Base-by-base conservation (phyloP, 441 rosid species). In the Populus hybrid region DNA sequence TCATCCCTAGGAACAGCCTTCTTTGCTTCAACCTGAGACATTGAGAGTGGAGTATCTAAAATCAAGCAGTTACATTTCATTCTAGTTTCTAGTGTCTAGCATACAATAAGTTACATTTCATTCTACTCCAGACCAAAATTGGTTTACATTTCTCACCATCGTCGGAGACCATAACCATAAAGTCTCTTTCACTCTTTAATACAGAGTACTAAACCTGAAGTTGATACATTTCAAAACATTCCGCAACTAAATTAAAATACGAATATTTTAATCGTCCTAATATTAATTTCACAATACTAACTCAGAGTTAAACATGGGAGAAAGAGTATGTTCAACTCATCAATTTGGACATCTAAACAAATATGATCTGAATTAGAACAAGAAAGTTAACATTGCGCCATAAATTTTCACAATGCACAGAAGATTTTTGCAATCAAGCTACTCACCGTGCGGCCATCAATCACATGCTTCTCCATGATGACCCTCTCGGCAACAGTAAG, bases 1-100 rank as follows among this genome's bases (percentile, higher is more conserved):
- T 93, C 99, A 86, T 94, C 99, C 83, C 98, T 92, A 5, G 98
- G 98, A 85, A 93, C 98, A 72, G 99, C 99, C 70, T 88, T 93
- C 84, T 95, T 95, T 67, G 99, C 99, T 90, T 95, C 99, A 38
- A 94, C 99, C 99, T 94, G 85, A 79, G 74, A 73, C 53, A 61
- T 14, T 35, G 12, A 69, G 57, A 46, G 20, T 2, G 18, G 6
- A 14, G 7, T 46, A 46, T 46, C 57, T 46, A 46, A 46, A 46
- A 14, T 46, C 2, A 46, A 46, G 20, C 6, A 46, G 57, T 46
- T 46, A 14, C 57, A 46, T 46, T 46, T 46, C 57, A 46, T 46
- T 46, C 57, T 46, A 46, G 57, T 46, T 46, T 46, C 57, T 12
- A 46, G 12, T 6, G 46, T 40, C 46, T 38, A 8, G 42, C 42